Percentiles rank a stretch among this genome's conserved stretches.
Evolutionary conservation across 805 yeast genomes (phyloP).

Genomic region (Priceomyces melissophilus): DNA sequence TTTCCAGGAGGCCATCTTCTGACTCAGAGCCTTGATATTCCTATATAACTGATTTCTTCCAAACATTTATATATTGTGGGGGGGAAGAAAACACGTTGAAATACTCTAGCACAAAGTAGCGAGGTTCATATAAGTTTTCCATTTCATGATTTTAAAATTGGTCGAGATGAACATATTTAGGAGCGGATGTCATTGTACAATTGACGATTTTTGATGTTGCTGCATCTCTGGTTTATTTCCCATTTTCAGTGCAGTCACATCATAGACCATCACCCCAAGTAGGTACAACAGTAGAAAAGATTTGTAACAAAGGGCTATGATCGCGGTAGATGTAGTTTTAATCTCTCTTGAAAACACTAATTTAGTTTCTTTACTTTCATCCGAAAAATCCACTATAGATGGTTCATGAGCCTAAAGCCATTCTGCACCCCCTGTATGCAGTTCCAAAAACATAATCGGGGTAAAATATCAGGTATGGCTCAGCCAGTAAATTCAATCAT

Average conservation of each 20-base stretch:
- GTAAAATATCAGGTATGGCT: no score
- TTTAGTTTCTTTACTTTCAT: constrained; percentile 28
- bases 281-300: constrained; percentile 53
- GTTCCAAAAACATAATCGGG: no score
- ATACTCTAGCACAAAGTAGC: constrained; percentile 51
- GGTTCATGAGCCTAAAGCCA: no score
- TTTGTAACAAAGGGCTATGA: constrained; percentile 52
- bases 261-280: constrained; percentile 57
- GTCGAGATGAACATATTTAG: constrained; percentile 67
- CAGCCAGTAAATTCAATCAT: constrained; percentile 7
- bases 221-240: constrained; percentile 60
- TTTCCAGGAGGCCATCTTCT: constrained; percentile 29
- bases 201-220: constrained; percentile 65
- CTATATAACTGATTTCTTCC: constrained; percentile 50
- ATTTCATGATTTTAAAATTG: constrained; percentile 50
- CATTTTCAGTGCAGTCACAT: constrained; percentile 67
- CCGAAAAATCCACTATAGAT: no score
- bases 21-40: constrained; percentile 35
- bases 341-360: constrained; percentile 33
- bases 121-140: constrained; percentile 58
- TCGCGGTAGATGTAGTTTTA: constrained; percentile 40
- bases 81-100: constrained; percentile 45
- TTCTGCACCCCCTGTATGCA: no score
- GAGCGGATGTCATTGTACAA: constrained; percentile 67
- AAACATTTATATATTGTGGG: constrained; percentile 57